phyloP scores from a whole-genome alignment of 2,329 filamentous ascomycete species.

The Penicillium sp. region DNA sequence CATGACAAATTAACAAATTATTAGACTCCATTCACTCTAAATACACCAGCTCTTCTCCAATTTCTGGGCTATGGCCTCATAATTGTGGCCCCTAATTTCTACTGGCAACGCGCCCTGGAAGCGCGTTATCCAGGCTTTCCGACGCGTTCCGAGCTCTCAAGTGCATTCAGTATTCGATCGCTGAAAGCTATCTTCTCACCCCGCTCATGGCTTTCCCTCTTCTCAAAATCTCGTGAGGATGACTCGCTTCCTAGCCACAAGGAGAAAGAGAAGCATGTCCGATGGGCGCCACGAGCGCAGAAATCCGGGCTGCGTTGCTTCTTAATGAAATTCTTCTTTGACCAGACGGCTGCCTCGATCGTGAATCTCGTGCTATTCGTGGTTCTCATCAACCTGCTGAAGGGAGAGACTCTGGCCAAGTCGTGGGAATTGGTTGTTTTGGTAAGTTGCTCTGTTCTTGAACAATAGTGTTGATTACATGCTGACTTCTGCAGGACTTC shows the following conservation, averaged over 20 bases:
- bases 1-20: conserved; percentile 4
- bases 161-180: conserved; percentile 12
- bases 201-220: conserved; percentile 11
- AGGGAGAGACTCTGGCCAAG: conserved; percentile 29
- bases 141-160: conserved; percentile 21
- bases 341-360: conserved; percentile 56
- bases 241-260: conserved; percentile 18
- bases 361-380: conserved; percentile 59
- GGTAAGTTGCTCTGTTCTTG: conserved; percentile 24
- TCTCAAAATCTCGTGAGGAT: background rate
- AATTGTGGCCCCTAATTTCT: conserved; percentile 76
- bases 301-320: conserved; percentile 46
- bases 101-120: conserved; percentile 83
- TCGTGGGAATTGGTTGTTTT: conserved; percentile 31
- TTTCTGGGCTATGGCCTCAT: conserved; percentile 73
- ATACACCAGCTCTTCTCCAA: conserved; percentile 68
- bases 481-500: conserved; percentile 51
- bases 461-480: background rate
- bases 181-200: conserved; percentile 11
- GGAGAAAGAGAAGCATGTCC: conserved; percentile 22
- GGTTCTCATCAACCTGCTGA: conserved; percentile 50
- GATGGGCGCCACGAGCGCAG: conserved; percentile 19
- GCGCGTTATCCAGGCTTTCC: conserved; percentile 67
- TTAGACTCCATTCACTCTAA: conserved; percentile 60
- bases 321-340: conserved; percentile 56